Percentiles rank a stretch among this genome's conserved stretches.
Conservation (phyloP, 345 rosid genomes). For the Excoecaria agallocha region DNA sequence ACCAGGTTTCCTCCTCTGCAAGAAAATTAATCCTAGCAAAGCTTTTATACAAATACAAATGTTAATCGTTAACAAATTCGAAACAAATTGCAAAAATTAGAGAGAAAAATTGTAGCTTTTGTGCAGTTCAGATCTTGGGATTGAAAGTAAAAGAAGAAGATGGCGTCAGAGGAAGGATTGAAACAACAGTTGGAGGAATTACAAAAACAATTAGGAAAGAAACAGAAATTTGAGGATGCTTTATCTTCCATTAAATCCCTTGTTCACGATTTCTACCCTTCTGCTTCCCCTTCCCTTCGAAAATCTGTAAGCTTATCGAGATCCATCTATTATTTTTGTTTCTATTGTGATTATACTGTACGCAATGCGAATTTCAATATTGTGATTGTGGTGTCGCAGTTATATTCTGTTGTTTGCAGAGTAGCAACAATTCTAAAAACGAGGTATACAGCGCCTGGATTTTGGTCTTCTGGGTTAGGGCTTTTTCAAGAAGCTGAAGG, state of each 20-base stretch:
- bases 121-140: constrained; percentile 7
- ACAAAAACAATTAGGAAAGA: constrained; percentile 75
- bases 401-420: constrained; percentile 70
- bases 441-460: constrained; percentile 79
- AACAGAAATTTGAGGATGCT: constrained; percentile 73
- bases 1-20: constrained; percentile 25
- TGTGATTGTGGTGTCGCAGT: constrained; percentile 34
- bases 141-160: neutral
- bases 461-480: constrained; percentile 75
- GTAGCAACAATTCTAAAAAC: constrained; percentile 78
- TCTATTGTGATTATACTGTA: neutral
- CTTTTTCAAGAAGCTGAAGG: constrained; percentile 62
- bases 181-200: constrained; percentile 62
- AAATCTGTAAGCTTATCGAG: constrained; percentile 40
- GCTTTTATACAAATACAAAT: no score
- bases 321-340: neutral
- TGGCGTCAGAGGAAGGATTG: constrained; percentile 50
- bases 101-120: neutral
- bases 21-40: constrained; percentile 9
- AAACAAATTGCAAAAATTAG: no score
- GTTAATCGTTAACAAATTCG: no score
- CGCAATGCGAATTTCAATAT: neutral
- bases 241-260: constrained; percentile 60
- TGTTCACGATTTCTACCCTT: constrained; percentile 44
- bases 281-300: constrained; percentile 64